Evolutionary conservation across 1,284 basidiomycete genomes (phyloP), one percentile per base, ranked within the genome.

Genomic region (Moniliella sp.): DNA sequence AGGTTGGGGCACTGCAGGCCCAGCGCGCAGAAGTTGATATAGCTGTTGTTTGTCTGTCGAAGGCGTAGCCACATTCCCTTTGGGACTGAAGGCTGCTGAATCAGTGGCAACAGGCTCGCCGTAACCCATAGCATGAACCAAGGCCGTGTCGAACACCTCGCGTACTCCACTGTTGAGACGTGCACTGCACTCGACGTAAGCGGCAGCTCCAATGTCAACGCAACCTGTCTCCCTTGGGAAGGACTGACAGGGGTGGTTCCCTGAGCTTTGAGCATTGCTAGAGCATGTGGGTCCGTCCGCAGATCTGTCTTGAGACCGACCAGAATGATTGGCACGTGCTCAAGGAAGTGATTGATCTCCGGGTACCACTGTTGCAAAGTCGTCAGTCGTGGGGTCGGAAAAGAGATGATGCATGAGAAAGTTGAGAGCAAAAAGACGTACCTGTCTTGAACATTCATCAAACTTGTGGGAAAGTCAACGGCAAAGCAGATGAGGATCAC

Each of bases 401-500:
- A n/a, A n/a, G n/a, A n/a, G n/a, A n/a, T n/a, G n/a, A n/a, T n/a
- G n/a, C n/a, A n/a, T n/a, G n/a, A n/a, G n/a, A n/a, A n/a, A n/a
- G n/a, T n/a, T n/a, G n/a, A n/a, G n/a, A n/a, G n/a, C n/a, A n/a
- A n/a, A n/a, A n/a, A n/a, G n/a, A n/a, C n/a, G n/a, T 54, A n/a
- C n/a, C n/a, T 54, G 64, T 94, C 88, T 60, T 80, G 75, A 18
- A 97, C 86, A 56, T 97, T 97, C 30, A 71, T 74, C 29, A 94
- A 69, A 63, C 79, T 84, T 28, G 78, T 77, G n/a, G 86, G 80
- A 57, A 84, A 91, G 68, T 94, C 88, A 62, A 93, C 70, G 8
- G 84, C 86, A 65, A 94, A 97, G 23, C 93, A 83, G 50, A 94
- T 80, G 43, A 94, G 73, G 49, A 97, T 86, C 34, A 94, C 82